Conservation (phyloP, 208 protist genomes). For the Acanthamoeba polyphaga region DNA sequence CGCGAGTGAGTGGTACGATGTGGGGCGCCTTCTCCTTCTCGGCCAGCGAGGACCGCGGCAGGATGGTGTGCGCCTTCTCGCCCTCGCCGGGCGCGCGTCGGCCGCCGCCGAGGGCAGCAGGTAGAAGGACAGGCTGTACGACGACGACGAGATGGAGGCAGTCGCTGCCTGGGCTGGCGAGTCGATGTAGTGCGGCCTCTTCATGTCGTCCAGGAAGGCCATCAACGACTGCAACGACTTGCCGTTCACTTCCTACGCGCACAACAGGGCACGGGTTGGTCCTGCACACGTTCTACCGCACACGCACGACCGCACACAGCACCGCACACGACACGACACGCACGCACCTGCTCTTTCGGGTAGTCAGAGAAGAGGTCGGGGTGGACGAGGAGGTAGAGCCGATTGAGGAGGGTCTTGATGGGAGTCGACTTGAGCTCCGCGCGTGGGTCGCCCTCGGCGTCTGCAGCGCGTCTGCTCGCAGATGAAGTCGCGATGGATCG, state of each 20-base stretch:
- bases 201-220: constrained; percentile 52
- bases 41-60: constrained; percentile 1
- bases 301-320: not conserved
- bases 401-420: constrained; percentile 68
- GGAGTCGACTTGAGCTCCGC: not conserved
- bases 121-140: not conserved
- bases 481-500: not conserved
- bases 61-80: not conserved
- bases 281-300: no score
- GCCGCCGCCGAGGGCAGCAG: constrained; percentile 15
- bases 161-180: not conserved
- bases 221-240: constrained; percentile 46
- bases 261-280: no score
- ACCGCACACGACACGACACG: not conserved
- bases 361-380: constrained; percentile 66
- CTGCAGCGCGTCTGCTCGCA: no score
- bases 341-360: constrained; percentile 32
- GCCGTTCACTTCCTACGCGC: constrained; percentile 21
- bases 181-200: not conserved
- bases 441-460: not conserved
- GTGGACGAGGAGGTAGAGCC: constrained; percentile 43
- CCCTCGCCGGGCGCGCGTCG: not conserved
- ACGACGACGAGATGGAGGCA: not conserved
- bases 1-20: not conserved
- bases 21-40: constrained; percentile 42